Evolutionary conservation across 2,329 filamentous ascomycete genomes (phyloP).

Genomic region (Sporothrix globosa): DNA sequence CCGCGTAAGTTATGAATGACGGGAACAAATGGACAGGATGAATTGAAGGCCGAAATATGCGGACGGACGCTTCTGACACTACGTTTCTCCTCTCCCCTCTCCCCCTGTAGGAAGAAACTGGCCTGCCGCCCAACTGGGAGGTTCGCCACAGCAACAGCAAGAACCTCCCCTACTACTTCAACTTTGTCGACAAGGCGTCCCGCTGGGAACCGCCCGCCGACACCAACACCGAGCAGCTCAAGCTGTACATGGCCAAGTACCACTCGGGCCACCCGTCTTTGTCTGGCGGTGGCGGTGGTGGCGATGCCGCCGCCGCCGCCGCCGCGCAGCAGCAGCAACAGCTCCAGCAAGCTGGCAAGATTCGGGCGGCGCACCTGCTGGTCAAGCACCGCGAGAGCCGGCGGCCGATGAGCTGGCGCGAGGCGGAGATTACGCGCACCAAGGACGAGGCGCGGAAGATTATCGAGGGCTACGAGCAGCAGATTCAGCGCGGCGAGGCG

Average conservation of each 20-base stretch:
- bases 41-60: background rate
- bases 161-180: slow-evolving; percentile 99
- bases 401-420: slow-evolving; percentile 89
- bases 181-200: slow-evolving; percentile 80
- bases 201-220: slow-evolving; percentile 91
- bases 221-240: slow-evolving; percentile 89
- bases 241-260: slow-evolving; percentile 88
- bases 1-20: slow-evolving; percentile 28
- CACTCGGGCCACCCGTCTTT: slow-evolving; percentile 63
- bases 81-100: too few species aligned
- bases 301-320: slow-evolving; percentile 4
- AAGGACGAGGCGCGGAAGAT: slow-evolving; percentile 85
- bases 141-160: slow-evolving; percentile 98
- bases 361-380: slow-evolving; percentile 87
- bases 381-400: slow-evolving; percentile 91
- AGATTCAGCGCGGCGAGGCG: slow-evolving; percentile 71
- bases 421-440: slow-evolving; percentile 82
- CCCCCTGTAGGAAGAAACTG: slow-evolving; percentile 50
- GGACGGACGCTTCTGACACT: background rate
- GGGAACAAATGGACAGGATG: background rate
- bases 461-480: slow-evolving; percentile 72
- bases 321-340: slow-evolving; percentile 28
- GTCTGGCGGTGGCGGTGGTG: slow-evolving; percentile 35
- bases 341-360: slow-evolving; percentile 66
- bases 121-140: slow-evolving; percentile 87